These are phyloP conservation scores for Tubosaeta brunneosetosa DNA, from an alignment of 768 basidiomycete species.

Conservation along the genomic window DNA sequence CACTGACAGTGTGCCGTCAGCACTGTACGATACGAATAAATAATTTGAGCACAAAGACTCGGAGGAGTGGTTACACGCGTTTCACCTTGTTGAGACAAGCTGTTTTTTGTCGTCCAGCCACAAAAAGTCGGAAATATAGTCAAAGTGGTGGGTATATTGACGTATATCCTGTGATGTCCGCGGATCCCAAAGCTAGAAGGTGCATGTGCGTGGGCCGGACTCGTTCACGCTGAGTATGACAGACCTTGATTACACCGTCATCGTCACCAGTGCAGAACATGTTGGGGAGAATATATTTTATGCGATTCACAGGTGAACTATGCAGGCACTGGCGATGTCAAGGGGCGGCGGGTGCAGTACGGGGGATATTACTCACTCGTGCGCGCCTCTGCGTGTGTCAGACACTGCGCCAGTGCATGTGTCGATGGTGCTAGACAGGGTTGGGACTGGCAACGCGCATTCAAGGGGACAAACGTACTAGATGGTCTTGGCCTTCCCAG, in stretches of 20 bases:
- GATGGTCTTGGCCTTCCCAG: conserved; percentile 76
- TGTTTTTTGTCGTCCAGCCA: conserved; percentile 83
- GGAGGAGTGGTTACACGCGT: not conserved
- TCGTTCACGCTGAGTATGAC: conserved; percentile 9
- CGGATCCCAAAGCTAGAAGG: conserved; percentile 81
- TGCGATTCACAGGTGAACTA: conserved; percentile 83
- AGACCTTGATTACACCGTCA: conserved; percentile 88
- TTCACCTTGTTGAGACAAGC: conserved; percentile 80
- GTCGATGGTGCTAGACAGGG: conserved; percentile 55
- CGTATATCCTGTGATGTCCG: conserved; percentile 60
- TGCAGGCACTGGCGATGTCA: conserved; percentile 33
- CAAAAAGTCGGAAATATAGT: conserved; percentile 90
- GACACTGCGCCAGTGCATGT: conserved; percentile 50
- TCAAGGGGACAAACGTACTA: conserved; percentile 48
- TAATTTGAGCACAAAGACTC: not conserved
- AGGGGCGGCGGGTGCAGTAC: conserved; percentile 7
- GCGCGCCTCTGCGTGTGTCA: conserved; percentile 48
- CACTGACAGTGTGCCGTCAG: conserved; percentile 90
- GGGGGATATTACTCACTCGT: conserved; percentile 53
- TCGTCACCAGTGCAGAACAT: conserved; percentile 87
- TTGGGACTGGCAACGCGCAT: conserved; percentile 9
- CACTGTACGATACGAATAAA: conserved; percentile 43
- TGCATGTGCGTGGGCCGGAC: not conserved
- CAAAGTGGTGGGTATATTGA: conserved; percentile 82
- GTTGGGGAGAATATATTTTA: conserved; percentile 65